These are phyloP conservation scores for Nectriaceae sp. DNA, from an alignment of 2,329 filamentous ascomycete species.

Conservation along the genomic window DNA sequence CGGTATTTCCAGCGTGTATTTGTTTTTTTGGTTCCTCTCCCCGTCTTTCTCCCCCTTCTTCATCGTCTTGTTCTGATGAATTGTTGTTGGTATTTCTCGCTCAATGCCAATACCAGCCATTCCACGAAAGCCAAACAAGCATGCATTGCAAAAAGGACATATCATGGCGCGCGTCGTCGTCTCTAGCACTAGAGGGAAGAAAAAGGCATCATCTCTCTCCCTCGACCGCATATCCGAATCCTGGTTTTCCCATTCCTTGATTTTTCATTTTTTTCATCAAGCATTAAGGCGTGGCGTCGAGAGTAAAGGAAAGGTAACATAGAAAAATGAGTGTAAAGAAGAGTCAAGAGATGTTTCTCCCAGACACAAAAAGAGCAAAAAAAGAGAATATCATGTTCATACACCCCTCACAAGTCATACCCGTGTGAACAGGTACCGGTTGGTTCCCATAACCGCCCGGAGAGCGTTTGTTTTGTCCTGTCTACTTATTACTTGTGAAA, in stretches of 20 bases:
- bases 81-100: too few relatives aligned
- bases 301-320: background rate
- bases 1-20: background rate
- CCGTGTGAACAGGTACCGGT: conserved; percentile 27
- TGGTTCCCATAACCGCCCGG: conserved; percentile 9
- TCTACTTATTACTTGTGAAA: conserved; percentile 31
- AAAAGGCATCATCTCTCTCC: conserved; percentile 5
- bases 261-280: conserved; percentile 11
- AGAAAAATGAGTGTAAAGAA: conserved; percentile 8
- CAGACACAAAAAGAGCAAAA: conserved; percentile 30
- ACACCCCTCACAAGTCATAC: conserved; percentile 22
- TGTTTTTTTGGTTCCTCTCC: background rate
- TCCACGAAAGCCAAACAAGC: too few relatives aligned
- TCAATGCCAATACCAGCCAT: too few relatives aligned
- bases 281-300: conserved; percentile 1
- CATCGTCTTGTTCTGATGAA: background rate
- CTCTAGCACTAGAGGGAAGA: conserved; percentile 18
- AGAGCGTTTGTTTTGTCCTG: conserved; percentile 24
- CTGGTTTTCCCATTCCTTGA: conserved; percentile 9
- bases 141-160: background rate
- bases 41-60: background rate
- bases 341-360: conserved; percentile 24
- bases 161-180: background rate
- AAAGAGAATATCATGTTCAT: conserved; percentile 16
- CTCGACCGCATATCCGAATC: background rate